Percentiles rank a stretch among this genome's conserved stretches.
Evolutionary conservation across 2,329 filamentous ascomycete species (phyloP).

Genomic region (Neoarthrinium moseri): DNA sequence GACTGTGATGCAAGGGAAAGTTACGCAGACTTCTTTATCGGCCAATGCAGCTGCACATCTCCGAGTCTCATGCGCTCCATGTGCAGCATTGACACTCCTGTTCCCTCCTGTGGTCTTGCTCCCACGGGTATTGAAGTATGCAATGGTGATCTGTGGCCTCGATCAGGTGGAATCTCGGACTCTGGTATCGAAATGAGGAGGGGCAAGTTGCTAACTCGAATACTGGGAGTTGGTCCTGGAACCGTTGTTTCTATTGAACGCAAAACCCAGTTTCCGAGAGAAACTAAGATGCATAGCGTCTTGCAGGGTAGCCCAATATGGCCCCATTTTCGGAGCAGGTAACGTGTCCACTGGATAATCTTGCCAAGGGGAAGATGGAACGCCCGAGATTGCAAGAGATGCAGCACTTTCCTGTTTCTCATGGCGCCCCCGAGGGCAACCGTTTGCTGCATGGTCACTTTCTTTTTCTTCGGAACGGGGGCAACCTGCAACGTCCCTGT

Average conservation of each 20-base stretch:
- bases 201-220: too few species aligned
- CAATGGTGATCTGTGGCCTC: too few species aligned
- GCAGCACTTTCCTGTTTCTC: neutral
- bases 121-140: too few species aligned
- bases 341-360: neutral
- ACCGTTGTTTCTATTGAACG: neutral
- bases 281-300: neutral
- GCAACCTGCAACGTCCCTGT: neutral
- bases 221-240: too few species aligned
- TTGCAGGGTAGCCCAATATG: conserved; percentile 3
- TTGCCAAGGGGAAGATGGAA: neutral
- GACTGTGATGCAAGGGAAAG: too few species aligned
- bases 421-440: neutral
- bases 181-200: too few species aligned
- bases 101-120: too few species aligned
- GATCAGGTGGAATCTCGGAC: too few species aligned
- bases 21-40: too few species aligned
- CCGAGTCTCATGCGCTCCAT: too few species aligned
- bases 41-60: too few species aligned
- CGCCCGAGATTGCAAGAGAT: neutral
- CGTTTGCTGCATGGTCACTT: neutral
- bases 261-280: neutral
- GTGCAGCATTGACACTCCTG: too few species aligned
- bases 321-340: conserved; percentile 13
- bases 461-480: neutral